These are phyloP conservation scores for Aspergillus leporis DNA, from an alignment of 495 filamentous ascomycete genomes.

Conservation along the genomic window DNA sequence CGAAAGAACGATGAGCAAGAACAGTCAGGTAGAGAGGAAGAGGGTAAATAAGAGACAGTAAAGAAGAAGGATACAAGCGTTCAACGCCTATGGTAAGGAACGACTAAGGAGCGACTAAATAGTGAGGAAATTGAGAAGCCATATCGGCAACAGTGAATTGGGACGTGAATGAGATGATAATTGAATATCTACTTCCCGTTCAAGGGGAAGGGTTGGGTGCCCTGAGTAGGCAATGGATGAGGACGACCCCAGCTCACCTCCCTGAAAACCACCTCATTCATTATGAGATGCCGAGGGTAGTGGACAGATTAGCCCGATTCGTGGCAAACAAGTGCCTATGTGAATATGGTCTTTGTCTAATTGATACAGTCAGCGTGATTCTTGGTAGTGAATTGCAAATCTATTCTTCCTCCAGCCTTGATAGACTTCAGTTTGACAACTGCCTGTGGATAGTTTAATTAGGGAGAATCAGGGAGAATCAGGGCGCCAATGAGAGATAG, in stretches of 20 bases:
- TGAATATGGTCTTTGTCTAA: neutral
- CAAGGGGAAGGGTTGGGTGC: neutral
- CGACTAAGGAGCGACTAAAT: neutral
- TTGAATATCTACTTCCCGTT: neutral
- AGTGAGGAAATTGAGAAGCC: neutral
- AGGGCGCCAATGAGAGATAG: neutral
- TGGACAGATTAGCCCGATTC: neutral
- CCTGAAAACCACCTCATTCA: neutral
- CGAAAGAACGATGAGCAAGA: neutral
- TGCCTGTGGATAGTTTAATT: neutral
- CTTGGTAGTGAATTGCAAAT: neutral
- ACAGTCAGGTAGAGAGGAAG: neutral
- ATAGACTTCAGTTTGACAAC: neutral
- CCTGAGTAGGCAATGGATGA: neutral
- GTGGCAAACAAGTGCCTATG: neutral
- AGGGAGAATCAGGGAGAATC: neutral
- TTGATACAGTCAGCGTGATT: neutral
- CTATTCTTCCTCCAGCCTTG: neutral
- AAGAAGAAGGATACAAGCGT: neutral
- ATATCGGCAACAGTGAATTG: neutral
- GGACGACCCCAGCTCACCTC: neutral
- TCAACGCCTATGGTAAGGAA: neutral
- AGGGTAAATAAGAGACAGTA: neutral
- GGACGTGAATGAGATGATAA: neutral
- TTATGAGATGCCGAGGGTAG: neutral